These are phyloP conservation scores for Pyrrhoderma noxium DNA, from an alignment of 1,284 basidiomycete genomes.

Conservation along the genomic window DNA sequence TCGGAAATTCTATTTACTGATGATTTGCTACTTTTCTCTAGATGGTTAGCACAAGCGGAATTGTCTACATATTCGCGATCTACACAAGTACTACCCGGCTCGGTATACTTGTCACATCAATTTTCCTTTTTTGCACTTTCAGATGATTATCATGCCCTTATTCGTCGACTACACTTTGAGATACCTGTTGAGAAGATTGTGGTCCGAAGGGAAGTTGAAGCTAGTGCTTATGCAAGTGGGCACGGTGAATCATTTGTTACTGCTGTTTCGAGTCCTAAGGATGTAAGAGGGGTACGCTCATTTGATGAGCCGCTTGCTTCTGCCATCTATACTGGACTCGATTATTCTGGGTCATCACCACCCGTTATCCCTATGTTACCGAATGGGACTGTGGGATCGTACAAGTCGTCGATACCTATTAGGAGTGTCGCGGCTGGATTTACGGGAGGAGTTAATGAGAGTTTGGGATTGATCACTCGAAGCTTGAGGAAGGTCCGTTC, in stretches of 20 bases:
- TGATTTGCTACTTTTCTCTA: conserved; percentile 28
- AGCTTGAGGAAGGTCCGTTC: conserved; percentile 46
- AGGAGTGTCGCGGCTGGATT: conserved; percentile 39
- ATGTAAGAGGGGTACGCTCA: conserved; percentile 34
- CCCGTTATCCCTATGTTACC: conserved; percentile 70
- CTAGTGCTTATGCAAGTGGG: conserved; percentile 40
- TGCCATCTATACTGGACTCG: conserved; percentile 61
- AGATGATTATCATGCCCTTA: conserved; percentile 73
- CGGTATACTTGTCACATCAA: conserved; percentile 76
- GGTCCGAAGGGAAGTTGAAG: conserved; percentile 65
- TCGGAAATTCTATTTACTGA: background rate
- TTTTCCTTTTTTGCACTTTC: conserved; percentile 70
- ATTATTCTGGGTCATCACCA: conserved; percentile 39
- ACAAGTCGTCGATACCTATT: conserved; percentile 52
- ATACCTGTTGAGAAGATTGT: conserved; percentile 55
- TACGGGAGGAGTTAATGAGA: conserved; percentile 53
- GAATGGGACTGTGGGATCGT: conserved; percentile 51
- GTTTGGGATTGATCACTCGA: conserved; percentile 44
- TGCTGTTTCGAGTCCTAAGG: conserved; percentile 36
- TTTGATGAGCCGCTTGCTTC: conserved; percentile 75
- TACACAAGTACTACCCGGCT: conserved; percentile 52
- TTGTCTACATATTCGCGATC: conserved; percentile 64
- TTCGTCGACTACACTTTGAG: conserved; percentile 60
- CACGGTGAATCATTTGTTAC: conserved; percentile 46
- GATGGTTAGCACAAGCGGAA: conserved; percentile 71